These are phyloP conservation scores for Cyberlindnera mycetangii DNA, from an alignment of 805 yeast genomes.

Conservation along the genomic window DNA sequence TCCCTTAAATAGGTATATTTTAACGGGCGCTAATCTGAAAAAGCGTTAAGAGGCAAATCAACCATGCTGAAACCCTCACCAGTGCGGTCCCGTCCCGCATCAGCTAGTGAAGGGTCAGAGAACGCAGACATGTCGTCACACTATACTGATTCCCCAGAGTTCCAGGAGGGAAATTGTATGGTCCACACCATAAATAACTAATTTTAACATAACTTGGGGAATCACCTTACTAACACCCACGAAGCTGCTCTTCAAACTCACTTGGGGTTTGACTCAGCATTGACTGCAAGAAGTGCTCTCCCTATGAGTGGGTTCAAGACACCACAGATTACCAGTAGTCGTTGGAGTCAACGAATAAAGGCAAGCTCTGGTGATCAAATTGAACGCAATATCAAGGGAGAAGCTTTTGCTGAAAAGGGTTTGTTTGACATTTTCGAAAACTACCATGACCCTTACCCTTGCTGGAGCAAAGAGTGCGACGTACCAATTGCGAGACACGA, in stretches of 20 bases:
- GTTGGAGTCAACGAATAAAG: conserved; percentile 41
- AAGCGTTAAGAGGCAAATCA: neutral
- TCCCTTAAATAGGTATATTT: neutral
- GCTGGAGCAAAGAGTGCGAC: conserved; percentile 41
- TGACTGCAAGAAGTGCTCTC: conserved; percentile 38
- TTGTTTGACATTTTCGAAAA: conserved; percentile 42
- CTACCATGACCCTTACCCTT: conserved; percentile 48
- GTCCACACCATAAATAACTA: conserved; percentile 1
- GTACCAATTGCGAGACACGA: conserved; percentile 50
- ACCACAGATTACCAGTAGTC: conserved; percentile 83
- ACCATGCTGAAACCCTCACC: conserved; percentile 11
- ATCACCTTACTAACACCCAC: neutral
- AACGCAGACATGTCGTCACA: conserved; percentile 21
- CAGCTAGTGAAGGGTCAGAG: conserved; percentile 1
- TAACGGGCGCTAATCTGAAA: neutral
- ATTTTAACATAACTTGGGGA: neutral
- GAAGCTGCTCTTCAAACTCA: conserved; percentile 14
- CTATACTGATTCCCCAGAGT: conserved; percentile 32
- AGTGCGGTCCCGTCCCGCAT: conserved; percentile 1
- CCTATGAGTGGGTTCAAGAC: conserved; percentile 96
- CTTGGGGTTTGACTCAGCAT: conserved; percentile 28
- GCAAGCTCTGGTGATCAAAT: conserved; percentile 28
- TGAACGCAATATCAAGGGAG: conserved; percentile 30
- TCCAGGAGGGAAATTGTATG: conserved; percentile 22
- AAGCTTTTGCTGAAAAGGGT: conserved; percentile 37